Evolutionary conservation across 345 rosid species (phyloP).

Genomic region (Gossypium herbaceum): DNA sequence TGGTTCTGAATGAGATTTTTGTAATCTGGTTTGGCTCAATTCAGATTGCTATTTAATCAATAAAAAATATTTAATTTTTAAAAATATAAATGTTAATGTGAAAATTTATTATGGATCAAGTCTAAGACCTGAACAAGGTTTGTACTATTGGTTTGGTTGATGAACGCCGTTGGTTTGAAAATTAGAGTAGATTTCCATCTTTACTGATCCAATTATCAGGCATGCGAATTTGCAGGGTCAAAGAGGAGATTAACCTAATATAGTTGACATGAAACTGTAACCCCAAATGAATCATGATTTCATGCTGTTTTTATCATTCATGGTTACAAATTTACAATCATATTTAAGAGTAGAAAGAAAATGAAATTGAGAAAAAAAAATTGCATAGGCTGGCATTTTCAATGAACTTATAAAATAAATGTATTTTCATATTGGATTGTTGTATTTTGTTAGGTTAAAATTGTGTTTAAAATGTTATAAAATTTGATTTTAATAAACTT

Average conservation of each 20-base stretch:
- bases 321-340: neutral
- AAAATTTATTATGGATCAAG: no score
- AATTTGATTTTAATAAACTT: no score
- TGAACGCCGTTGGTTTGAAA: neutral
- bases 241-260: neutral
- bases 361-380: neutral
- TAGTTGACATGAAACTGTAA: neutral
- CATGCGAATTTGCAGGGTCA: neutral
- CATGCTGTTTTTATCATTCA: neutral
- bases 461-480: neutral
- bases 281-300: neutral
- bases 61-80: no score
- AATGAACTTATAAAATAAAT: neutral
- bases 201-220: neutral
- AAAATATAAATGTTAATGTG: no score
- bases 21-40: neutral
- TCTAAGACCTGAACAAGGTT: no score
- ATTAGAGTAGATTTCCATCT: neutral
- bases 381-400: neutral
- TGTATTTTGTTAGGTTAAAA: neutral
- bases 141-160: neutral
- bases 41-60: neutral
- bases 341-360: neutral
- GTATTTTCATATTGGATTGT: neutral
- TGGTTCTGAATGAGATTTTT: neutral